Evolutionary conservation across 805 yeast species (phyloP), one percentile per base, ranked within the genome.

Genomic region (Wickerhamomyces subpelliculosus): DNA sequence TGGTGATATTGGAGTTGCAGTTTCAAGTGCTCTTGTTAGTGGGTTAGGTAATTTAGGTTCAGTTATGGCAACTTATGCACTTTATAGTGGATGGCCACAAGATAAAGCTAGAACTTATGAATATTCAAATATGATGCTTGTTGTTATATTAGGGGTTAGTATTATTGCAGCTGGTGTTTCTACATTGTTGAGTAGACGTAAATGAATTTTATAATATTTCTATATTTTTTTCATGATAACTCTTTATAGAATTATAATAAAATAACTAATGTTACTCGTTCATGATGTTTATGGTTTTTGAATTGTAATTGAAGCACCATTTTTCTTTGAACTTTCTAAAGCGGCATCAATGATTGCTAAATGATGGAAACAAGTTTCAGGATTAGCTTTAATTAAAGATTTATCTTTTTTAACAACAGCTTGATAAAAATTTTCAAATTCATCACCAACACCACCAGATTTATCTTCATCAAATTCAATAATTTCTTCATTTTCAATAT

Each of bases 31-130:
- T 3, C 58, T 86, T 20, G 90, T 86, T 14, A 77, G 87, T 45
- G 96, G 96, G 5, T 65, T 86, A 38, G 96, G 96, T 37, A 86
- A 86, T 56, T 68, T 85, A 47, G 96, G 96, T 18, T 78, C 89
- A 2, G 95, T 86, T 18, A 75, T 81, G 22, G 84, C 90, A 10
- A 84, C 95, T 2, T 87, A 86, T 54, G 95, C 96, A 0, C 68
- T 86, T 29, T 86, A 86, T 62, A 60, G 74, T 25, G 96, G 96
- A 4, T 86, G 95, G 95, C 89, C 93, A 1, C 82, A 70, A 1
- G 96, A 86, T 57, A 68, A 56, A 8, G 67, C 67, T 5, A 64
- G 86, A 45, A 65, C 75, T 32, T 86, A 65, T 61, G 65, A 73
- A 46, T 65, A 85, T 57, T 78, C 88, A 34, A 86, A 86, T 58